Evolutionary conservation across 2,329 filamentous ascomycete genomes (phyloP).

Genomic region (Huntiella bhutanensis): DNA sequence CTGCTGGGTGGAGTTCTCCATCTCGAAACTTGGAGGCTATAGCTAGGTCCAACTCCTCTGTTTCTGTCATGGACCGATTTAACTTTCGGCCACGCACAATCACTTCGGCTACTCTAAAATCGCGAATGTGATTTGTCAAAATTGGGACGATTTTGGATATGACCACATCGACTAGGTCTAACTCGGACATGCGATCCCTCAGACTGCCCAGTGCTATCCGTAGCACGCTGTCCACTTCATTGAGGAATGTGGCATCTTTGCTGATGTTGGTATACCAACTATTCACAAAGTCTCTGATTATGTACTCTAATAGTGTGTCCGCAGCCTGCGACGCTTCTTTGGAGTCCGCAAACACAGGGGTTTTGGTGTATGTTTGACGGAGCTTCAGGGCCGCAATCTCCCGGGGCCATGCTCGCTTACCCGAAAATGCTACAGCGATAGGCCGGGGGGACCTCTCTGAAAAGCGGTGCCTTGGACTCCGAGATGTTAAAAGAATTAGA

Average conservation of each 20-base stretch:
- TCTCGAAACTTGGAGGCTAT: conserved; percentile 89
- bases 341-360: conserved; percentile 56
- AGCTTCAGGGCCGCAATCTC: conserved; percentile 49
- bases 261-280: conserved; percentile 85
- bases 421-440: conserved; percentile 39
- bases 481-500: conserved; percentile 43
- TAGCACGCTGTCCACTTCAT: conserved; percentile 70
- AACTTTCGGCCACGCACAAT: conserved; percentile 72
- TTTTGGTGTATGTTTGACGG: conserved; percentile 46
- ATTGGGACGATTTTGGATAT: conserved; percentile 74
- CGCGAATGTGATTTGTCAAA: conserved; percentile 69
- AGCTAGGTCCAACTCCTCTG: conserved; percentile 83
- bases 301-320: conserved; percentile 57
- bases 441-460: conserved; percentile 23
- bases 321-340: conserved; percentile 61
- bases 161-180: conserved; percentile 69
- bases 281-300: conserved; percentile 67
- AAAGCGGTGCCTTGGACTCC: conserved; percentile 22
- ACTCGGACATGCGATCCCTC: conserved; percentile 48
- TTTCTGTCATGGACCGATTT: conserved; percentile 80
- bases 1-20: conserved; percentile 74
- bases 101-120: conserved; percentile 80
- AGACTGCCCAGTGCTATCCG: conserved; percentile 53
- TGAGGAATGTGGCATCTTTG: conserved; percentile 56
- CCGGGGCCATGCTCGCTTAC: conserved; percentile 43